Base-by-base conservation (phyloP, 257 asterid genomes). In the Solanum tarapatanum region DNA sequence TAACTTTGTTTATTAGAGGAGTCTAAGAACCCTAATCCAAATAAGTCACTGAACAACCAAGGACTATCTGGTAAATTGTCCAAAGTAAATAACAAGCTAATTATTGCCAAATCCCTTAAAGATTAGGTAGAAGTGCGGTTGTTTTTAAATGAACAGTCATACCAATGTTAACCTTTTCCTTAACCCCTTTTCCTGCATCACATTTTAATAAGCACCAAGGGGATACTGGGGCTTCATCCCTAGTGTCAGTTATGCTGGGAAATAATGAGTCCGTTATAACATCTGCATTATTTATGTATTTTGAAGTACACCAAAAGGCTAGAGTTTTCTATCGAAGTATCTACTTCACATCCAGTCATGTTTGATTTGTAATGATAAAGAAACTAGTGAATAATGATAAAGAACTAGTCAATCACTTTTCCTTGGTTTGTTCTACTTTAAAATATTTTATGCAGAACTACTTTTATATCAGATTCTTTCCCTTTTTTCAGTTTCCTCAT, bases 401-500 rank as follows among this genome's bases (percentile, higher is more conserved):
- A 74, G 51, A 74, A 35, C 80, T 73, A 73, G 43, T 73, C 82
- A 36, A 36, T 35, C 28, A 74, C 9, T 74, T 36, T 73, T 21
- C 28, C 82, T 16, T 36, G 11, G 28, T 83, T 55, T 33, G 79
- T 32, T 83, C 80, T 84, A 16, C 23, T 33, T 64, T 2, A 37
- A 84, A 33, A 60, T 33, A 62, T 66, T 84, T 62, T 60, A 35
- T 23, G 33, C 23, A 62, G 36, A 62, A 16, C 16, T 84, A 28
- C 75, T 6, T 28, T 82, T 39, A 68, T 16, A 68, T 30, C 62
- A 11, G 30, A 84, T 69, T 68, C 26, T 88, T 87, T 72, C 86
- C 45, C 73, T 83, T 48, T 83, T 48, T 70, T 89, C 93, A 96
- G 98, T 94, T 96, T 90, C 94, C 92, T 30, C 88, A 84, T 89